phyloP scores from a whole-genome alignment of 352 stramenopile species.

The Globisporangium solare region DNA sequence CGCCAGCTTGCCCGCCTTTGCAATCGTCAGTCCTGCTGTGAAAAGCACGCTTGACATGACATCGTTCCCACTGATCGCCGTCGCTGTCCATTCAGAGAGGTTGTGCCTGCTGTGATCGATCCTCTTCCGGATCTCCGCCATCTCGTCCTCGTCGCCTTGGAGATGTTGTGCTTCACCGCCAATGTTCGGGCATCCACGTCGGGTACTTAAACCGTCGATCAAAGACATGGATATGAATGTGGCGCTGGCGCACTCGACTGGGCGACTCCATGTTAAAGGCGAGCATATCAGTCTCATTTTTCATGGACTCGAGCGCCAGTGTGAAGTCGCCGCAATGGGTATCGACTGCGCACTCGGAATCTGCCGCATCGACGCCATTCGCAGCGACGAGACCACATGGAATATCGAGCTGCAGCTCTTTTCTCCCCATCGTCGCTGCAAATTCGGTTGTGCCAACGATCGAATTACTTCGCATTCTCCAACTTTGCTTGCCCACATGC shows the following conservation, averaged over 20 bases:
- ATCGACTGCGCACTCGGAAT: background rate
- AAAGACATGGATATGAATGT: constrained; percentile 62
- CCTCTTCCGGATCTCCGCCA: constrained; percentile 14
- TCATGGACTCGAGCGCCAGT: constrained; percentile 11
- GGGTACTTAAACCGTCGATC: constrained; percentile 58
- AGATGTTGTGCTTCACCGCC: constrained; percentile 37
- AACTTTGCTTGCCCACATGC: too few species aligned
- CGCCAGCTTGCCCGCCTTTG: constrained; percentile 63
- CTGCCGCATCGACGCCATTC: too few species aligned
- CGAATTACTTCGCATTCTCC: too few species aligned
- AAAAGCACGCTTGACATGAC: constrained; percentile 83
- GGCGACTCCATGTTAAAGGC: constrained; percentile 28
- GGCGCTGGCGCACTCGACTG: constrained; percentile 41
- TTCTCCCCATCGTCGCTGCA: too few species aligned
- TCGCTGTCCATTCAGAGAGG: constrained; percentile 69
- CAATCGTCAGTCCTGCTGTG: constrained; percentile 31
- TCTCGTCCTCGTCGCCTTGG: constrained; percentile 13
- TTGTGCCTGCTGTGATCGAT: constrained; percentile 18
- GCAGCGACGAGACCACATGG: too few species aligned
- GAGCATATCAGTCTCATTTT: constrained; percentile 11
- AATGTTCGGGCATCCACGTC: constrained; percentile 60
- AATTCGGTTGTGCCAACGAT: too few species aligned
- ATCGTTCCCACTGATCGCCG: constrained; percentile 85
- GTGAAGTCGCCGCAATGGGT: constrained; percentile 12
- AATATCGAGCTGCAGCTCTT: too few species aligned